Conservation (phyloP, 2,329 filamentous ascomycete species). For the Neoarthrinium moseri region DNA sequence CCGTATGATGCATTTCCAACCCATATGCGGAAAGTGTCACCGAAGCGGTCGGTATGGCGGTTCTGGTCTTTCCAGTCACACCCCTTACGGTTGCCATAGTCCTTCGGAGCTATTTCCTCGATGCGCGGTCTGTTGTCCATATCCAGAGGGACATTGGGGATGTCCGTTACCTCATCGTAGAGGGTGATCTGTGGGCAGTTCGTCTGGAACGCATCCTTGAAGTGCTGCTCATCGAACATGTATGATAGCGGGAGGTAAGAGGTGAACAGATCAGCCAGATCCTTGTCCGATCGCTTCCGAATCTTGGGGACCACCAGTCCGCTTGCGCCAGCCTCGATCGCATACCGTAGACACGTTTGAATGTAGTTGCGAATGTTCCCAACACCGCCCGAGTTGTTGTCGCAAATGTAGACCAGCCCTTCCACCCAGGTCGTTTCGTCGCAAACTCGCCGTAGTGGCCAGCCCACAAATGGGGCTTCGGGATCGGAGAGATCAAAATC, state of each 20-base stretch:
- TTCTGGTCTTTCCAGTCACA: slow-evolving; percentile 40
- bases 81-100: slow-evolving; percentile 35
- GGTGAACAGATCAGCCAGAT: slow-evolving; percentile 41
- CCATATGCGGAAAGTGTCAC: slow-evolving; percentile 30
- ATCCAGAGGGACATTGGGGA: slow-evolving; percentile 33
- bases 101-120: slow-evolving; percentile 39
- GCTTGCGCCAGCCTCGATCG: slow-evolving; percentile 45
- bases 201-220: slow-evolving; percentile 33
- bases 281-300: slow-evolving; percentile 37
- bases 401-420: slow-evolving; percentile 45
- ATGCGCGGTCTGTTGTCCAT: slow-evolving; percentile 34
- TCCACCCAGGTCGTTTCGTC: slow-evolving; percentile 39
- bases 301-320: slow-evolving; percentile 45
- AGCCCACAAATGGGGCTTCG: slow-evolving; percentile 41
- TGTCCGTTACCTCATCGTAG: slow-evolving; percentile 34
- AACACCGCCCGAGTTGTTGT: slow-evolving; percentile 50
- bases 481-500: slow-evolving; percentile 35
- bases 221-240: slow-evolving; percentile 47
- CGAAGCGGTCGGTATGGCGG: slow-evolving; percentile 38
- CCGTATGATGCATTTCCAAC: slow-evolving; percentile 26
- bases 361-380: slow-evolving; percentile 52
- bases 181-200: slow-evolving; percentile 43
- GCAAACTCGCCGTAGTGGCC: slow-evolving; percentile 44
- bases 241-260: slow-evolving; percentile 39
- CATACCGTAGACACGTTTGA: slow-evolving; percentile 48